Evolutionary conservation across 2,329 filamentous ascomycete species (phyloP), one percentile per base, ranked within the genome.

Genomic region (Knoxdaviesia capensis): DNA sequence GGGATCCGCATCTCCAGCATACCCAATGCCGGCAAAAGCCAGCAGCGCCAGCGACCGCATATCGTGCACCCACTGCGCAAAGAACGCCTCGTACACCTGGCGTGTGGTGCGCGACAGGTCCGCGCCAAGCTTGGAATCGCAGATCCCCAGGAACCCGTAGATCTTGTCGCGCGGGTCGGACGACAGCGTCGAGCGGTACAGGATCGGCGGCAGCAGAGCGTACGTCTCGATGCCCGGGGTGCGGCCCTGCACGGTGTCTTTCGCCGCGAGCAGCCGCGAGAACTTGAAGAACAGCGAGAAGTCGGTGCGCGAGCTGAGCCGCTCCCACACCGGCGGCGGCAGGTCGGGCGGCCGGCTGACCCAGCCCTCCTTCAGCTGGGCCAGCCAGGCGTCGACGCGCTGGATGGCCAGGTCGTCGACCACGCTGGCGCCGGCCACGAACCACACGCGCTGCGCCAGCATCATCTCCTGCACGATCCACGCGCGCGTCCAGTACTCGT

Each of bases 151-250:
- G 10, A 41, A 9, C 31, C 11, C 40, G 33, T 34, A 42, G 20
- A 42, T 42, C 41, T 42, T 42, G 29, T 42, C 41, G 9, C 41
- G 10, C n/a, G 34, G 11, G 7, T 42, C 36, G 8, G 41, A 38
- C 34, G 34, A 9, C 28, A 42, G 30, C 6, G 29, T 7, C 6
- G n/a, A 20, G 9, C 38, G 38, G 11, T 35, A 35, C 8, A 35
- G 34, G 3, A 35, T 35, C 11, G 34, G 34, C 34, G 34, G 34
- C 9, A 35, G 34, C 34, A 35, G 11, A 3, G 9, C 34, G 11
- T 9, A 35, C 8, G 34, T 35, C 11, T 35, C 34, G 34, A 35
- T 35, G 3, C 9, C 34, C 34, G 34, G 11, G 3, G 11, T 11
- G 8, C 11, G 34, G 34, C 34, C 34, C 11, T 35, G 34, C 8